phyloP scores from a whole-genome alignment of 208 protist species.

The Leishmania tarentolae region DNA sequence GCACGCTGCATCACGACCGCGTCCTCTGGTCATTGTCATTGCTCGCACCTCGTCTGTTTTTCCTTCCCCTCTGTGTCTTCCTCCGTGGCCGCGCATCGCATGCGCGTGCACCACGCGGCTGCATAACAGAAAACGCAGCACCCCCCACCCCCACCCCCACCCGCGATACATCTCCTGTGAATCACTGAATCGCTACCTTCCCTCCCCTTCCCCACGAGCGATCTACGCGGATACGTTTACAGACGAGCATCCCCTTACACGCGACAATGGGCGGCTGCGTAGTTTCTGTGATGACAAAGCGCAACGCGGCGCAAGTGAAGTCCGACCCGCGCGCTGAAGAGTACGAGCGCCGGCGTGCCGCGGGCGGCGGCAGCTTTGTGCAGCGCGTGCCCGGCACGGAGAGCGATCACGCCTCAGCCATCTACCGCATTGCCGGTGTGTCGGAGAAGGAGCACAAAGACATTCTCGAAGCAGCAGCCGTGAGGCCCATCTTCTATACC shows the following conservation, averaged over 20 bases:
- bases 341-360: conserved; percentile 17
- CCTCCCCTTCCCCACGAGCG: neutral
- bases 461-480: conserved; percentile 14
- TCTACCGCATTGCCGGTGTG: conserved; percentile 52
- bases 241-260: neutral
- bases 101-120: neutral
- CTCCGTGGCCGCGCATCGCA: neutral
- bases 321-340: conserved; percentile 28
- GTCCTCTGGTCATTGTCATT: neutral
- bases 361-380: conserved; percentile 33
- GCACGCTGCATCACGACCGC: neutral
- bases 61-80: conserved; percentile 5
- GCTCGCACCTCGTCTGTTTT: neutral
- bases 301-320: conserved; percentile 29
- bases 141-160: neutral
- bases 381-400: conserved; percentile 48
- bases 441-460: conserved; percentile 20
- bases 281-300: conserved; percentile 41
- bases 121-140: neutral
- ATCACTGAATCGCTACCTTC: neutral
- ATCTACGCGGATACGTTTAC: neutral
- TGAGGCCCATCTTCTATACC: conserved; percentile 24
- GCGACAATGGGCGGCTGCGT: conserved; percentile 52
- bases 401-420: conserved; percentile 40
- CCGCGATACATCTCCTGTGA: neutral